Percentiles rank a stretch among this genome's conserved stretches.
Evolutionary conservation across 176 grass and related monocot genomes (phyloP).

Genomic region (Canna indica): DNA sequence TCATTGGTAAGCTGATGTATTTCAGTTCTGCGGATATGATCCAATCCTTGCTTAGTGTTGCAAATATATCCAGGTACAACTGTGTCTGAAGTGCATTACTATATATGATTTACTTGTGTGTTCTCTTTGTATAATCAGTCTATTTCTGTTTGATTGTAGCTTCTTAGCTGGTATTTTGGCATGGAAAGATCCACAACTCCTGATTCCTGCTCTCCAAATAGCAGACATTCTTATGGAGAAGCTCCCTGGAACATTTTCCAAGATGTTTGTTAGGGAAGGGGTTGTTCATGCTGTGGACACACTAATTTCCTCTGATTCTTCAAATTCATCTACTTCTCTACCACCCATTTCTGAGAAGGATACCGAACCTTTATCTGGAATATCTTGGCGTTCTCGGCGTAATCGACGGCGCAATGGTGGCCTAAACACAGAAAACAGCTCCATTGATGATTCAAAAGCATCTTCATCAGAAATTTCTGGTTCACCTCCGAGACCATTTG

Average conservation of each 20-base stretch:
- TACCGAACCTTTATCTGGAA: constrained; percentile 22
- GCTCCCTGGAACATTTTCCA: constrained; percentile 68
- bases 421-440: constrained; percentile 29
- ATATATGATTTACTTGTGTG: too few species aligned
- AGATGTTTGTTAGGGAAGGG: constrained; percentile 88
- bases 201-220: constrained; percentile 84
- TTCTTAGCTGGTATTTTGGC: constrained; percentile 85
- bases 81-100: background rate
- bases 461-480: constrained; percentile 14
- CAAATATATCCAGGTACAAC: constrained; percentile 80
- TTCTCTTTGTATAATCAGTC: too few species aligned
- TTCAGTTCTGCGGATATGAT: constrained; percentile 88
- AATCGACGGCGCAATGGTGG: constrained; percentile 36
- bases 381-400: constrained; percentile 56
- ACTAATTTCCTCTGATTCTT: constrained; percentile 45
- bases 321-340: constrained; percentile 33
- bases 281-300: constrained; percentile 81
- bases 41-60: constrained; percentile 47
- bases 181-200: constrained; percentile 77
- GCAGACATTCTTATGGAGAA: constrained; percentile 89
- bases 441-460: constrained; percentile 45
- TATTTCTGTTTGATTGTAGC: constrained; percentile 24
- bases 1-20: constrained; percentile 82
- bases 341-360: constrained; percentile 28
- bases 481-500: constrained; percentile 21